Evolutionary conservation across 164 flowering plant species (phyloP), one percentile per base, ranked within the genome.

Genomic region (Annona squamosa): DNA sequence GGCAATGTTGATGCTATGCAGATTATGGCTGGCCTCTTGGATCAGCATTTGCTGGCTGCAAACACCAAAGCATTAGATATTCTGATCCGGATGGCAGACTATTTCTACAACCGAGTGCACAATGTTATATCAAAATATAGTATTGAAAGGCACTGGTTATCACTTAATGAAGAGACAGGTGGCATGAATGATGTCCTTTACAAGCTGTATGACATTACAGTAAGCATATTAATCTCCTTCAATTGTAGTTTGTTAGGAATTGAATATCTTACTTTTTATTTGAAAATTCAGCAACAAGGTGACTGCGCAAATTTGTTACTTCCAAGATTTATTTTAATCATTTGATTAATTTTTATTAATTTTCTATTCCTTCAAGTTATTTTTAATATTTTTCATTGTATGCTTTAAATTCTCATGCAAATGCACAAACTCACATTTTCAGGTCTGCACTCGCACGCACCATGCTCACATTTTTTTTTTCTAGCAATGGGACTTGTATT

Each of bases 171-270:
- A 78, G 99, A 95, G 87, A 83, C 88, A 48, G 99, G 99, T 72
- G 99, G 99, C 81, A 95, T 95, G 99, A 95, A 95, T 77, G 99
- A 95, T 78, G 88, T 89, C 69, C 92, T 95, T 71, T 95, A 95
- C 75, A 83, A 69, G 71, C 75, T 95, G 37, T 95, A 84, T 85
- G 80, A 71, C 44, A 74, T 90, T 46, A 93, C 97, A 80, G 99
- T 83, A 65, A 65, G 52, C 0, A 69, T 41, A 4, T n/a, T 16
- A 12, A 44, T 69, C 56, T 48, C 61, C 59, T 26, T 69, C 67
- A 64, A 9, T 64, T 6, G n/a, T 10, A 66, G 48, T 37, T 16
- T 41, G 4, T 68, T 19, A 10, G 59, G 59, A 52, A 9, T 52
- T 52, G 9, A 52, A 52, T 52, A 9, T 52, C 46, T 65, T 6